Percentiles rank a stretch among this genome's conserved stretches.
Conservation (phyloP, 2,329 filamentous ascomycete species). For the Fusarium siculi region DNA sequence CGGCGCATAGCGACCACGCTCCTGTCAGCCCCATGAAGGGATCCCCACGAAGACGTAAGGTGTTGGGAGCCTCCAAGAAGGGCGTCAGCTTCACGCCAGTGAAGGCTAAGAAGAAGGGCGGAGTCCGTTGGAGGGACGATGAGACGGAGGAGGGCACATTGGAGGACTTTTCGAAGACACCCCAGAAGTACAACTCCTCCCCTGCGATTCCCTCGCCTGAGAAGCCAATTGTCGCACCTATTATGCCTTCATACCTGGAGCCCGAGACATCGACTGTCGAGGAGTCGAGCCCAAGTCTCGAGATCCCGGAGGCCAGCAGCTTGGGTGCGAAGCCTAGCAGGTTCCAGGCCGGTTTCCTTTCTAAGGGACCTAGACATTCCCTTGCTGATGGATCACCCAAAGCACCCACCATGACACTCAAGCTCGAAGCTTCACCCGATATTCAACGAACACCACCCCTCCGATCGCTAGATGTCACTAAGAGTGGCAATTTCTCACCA, state of each 20-base stretch:
- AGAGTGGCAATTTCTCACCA: conserved; percentile 62
- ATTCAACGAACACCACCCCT: conserved; percentile 54
- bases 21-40: conserved; percentile 70
- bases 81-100: conserved; percentile 83
- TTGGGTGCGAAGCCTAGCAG: conserved; percentile 70
- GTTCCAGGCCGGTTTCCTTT: conserved; percentile 90
- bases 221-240: conserved; percentile 49
- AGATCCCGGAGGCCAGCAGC: conserved; percentile 58
- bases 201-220: conserved; percentile 55
- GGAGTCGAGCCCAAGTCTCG: conserved; percentile 67
- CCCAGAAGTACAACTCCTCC: conserved; percentile 72
- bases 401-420: conserved; percentile 66
- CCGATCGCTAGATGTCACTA: conserved; percentile 61
- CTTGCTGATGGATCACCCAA: conserved; percentile 67
- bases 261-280: conserved; percentile 51
- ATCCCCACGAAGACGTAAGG: conserved; percentile 84
- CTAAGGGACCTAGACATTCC: conserved; percentile 60
- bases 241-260: conserved; percentile 35
- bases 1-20: conserved; percentile 46
- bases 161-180: conserved; percentile 92
- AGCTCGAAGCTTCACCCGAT: conserved; percentile 60
- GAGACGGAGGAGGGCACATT: conserved; percentile 83
- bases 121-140: conserved; percentile 93
- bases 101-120: conserved; percentile 80
- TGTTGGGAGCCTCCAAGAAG: conserved; percentile 68